These are phyloP conservation scores for Cymbidium sinense DNA, from an alignment of 106 monocot genomes.

Conservation along the genomic window DNA sequence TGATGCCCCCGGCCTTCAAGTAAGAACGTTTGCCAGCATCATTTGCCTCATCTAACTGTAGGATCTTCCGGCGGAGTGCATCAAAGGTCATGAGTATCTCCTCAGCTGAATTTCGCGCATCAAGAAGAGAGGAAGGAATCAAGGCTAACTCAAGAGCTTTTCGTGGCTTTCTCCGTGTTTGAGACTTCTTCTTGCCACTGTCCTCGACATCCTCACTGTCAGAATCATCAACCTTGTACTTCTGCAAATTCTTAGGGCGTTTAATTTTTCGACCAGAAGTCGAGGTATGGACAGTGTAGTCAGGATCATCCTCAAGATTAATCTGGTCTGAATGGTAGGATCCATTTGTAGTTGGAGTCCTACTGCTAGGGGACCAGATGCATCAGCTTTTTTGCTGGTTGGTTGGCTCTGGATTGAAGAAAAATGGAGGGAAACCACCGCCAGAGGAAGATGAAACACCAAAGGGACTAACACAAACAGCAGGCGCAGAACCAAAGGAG, in stretches of 20 bases:
- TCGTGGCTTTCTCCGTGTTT: slow-evolving; percentile 11
- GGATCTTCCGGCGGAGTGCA: slow-evolving; percentile 50
- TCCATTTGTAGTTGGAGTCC: slow-evolving; percentile 25
- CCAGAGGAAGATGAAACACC: slow-evolving; percentile 1
- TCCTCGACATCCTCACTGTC: slow-evolving; percentile 3
- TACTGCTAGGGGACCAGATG: neutral
- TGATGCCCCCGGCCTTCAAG: slow-evolving; percentile 47
- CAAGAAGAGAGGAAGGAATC: slow-evolving; percentile 35
- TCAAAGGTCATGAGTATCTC: slow-evolving; percentile 67
- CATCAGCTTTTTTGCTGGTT: neutral
- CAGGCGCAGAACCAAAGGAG: slow-evolving; percentile 28
- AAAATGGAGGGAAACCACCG: neutral
- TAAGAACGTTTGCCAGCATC: slow-evolving; percentile 31
- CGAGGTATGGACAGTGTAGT: slow-evolving; percentile 19
- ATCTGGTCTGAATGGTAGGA: neutral
- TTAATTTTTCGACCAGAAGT: slow-evolving; percentile 53
- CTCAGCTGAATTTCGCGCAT: slow-evolving; percentile 54
- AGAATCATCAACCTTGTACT: slow-evolving; percentile 13
- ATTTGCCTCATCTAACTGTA: slow-evolving; percentile 59
- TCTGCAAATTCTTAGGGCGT: slow-evolving; percentile 10
- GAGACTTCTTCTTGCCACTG: slow-evolving; percentile 2
- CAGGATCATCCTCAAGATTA: slow-evolving; percentile 8
- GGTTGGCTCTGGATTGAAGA: neutral
- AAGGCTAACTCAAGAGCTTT: slow-evolving; percentile 18
- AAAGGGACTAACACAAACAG: slow-evolving; percentile 50